Evolutionary conservation across 129 eudicot genomes (phyloP).

Genomic region (Calendula officinalis): DNA sequence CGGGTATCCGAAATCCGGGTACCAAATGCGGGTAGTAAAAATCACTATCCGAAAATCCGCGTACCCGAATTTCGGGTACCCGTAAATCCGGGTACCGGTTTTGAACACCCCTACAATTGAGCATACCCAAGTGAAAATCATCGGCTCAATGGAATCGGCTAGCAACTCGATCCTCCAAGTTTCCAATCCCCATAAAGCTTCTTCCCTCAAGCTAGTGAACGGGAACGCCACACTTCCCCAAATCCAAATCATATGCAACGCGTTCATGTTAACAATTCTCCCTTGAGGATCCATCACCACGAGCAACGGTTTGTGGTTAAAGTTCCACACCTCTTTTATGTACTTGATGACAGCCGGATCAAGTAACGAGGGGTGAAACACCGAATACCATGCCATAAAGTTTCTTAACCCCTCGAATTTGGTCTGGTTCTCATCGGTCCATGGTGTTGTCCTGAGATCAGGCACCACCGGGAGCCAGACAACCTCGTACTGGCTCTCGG

Average conservation of each 20-base stretch:
- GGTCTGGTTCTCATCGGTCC: slow-evolving; percentile 34
- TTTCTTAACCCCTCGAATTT: slow-evolving; percentile 44
- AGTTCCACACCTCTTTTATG: slow-evolving; percentile 71
- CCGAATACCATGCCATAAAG: slow-evolving; percentile 82
- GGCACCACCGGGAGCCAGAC: slow-evolving; percentile 77
- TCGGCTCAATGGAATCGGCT: slow-evolving; percentile 71
- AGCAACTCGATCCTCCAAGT: slow-evolving; percentile 74
- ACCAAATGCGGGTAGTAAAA: no score
- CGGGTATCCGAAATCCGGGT: no score
- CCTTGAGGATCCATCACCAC: slow-evolving; percentile 91
- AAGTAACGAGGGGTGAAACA: slow-evolving; percentile 65
- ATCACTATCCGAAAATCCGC: no score
- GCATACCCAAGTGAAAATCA: slow-evolving; percentile 59
- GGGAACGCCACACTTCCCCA: slow-evolving; percentile 85
- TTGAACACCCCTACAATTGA: no score
- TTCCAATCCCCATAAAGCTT: slow-evolving; percentile 64
- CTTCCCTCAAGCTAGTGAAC: slow-evolving; percentile 64
- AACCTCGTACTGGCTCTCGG: slow-evolving; percentile 67
- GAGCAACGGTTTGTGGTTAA: slow-evolving; percentile 65
- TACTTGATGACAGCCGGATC: slow-evolving; percentile 68
- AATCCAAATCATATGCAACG: slow-evolving; percentile 88
- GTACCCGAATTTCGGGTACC: no score
- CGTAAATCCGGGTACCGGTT: no score
- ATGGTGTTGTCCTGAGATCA: slow-evolving; percentile 29
- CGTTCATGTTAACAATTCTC: slow-evolving; percentile 55